Evolutionary conservation across 371 early-diverging fungal genomes (phyloP), one percentile per base, ranked within the genome.

Genomic region (Mortierella sp.): DNA sequence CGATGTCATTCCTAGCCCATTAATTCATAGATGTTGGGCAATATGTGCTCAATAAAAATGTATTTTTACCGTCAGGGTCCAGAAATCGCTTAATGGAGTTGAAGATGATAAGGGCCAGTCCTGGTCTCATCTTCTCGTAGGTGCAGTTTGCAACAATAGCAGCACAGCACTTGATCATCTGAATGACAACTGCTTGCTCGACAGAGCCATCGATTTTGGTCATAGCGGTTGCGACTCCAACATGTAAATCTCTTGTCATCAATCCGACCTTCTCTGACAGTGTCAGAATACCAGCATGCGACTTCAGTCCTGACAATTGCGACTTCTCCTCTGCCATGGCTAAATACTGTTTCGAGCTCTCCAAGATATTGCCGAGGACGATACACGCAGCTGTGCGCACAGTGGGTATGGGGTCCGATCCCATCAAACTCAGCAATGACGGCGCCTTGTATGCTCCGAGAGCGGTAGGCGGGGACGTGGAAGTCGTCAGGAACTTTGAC

Each of bases 251-350:
- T 31, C 82, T 58, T 3, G 70, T 74, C 80, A 85, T 80, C 28
- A 82, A 10, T 0, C 86, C 86, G 28, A 85, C 54, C 57, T 80
- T 85, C 28, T 85, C 86, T 8, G 86, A 85, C 3, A 85, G 73
- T 0, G 82, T 72, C 44, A 85, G 52, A 16, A 82, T 72, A 9
- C 86, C 86, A 4, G 82, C 68, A 4, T 84, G 81, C 38, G 47
- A 81, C 52, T 75, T 80, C 38, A 73, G 19, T 54, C 76, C 78
- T 11, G 71, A 55, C 24, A 48, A 44, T 21, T 31, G 47, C n/a
- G 76, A 48, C 31, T 82, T 82, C 74, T 85, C 86, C n/a, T 85
- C 86, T 68, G 86, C 82, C 86, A 85, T 85, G 1, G 86, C 80
- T 68, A 85, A 21, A 75, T 85, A 85, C 52, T 82, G 86, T 44